phyloP scores from a whole-genome alignment of 2,329 filamentous ascomycete species.

The Metarhizium sp. region DNA sequence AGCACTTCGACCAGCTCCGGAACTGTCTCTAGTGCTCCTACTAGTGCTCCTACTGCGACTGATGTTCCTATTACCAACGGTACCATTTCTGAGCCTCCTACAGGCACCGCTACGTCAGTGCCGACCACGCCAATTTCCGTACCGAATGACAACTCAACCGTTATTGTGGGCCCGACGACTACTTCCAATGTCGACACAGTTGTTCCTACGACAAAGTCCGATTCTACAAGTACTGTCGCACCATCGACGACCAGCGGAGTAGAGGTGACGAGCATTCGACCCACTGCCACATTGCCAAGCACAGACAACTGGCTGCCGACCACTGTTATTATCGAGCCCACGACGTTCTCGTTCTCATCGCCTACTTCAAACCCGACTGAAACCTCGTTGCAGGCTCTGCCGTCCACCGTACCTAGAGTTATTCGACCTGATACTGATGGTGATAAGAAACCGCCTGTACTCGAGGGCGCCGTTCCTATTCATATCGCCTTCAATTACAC shows the following conservation, averaged over 20 bases:
- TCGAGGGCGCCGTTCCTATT: conserved; percentile 59
- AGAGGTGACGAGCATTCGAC: conserved; percentile 29
- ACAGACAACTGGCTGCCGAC: conserved; percentile 45
- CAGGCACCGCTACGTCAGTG: not conserved
- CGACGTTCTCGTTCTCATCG: conserved; percentile 24
- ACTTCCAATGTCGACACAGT: not conserved
- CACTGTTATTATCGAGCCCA: conserved; percentile 48
- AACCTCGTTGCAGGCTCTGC: conserved; percentile 43
- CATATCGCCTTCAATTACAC: conserved; percentile 77
- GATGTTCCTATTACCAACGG: conserved; percentile 4
- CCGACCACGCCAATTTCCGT: conserved; percentile 1
- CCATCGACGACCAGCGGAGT: conserved; percentile 3
- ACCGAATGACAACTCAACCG: conserved; percentile 5
- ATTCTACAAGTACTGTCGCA: conserved; percentile 9
- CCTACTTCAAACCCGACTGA: conserved; percentile 26
- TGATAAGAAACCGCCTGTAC: conserved; percentile 39
- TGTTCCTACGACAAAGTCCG: conserved; percentile 10
- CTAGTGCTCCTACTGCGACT: conserved; percentile 1
- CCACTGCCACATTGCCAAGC: conserved; percentile 33
- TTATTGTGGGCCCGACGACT: not conserved
- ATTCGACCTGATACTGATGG: conserved; percentile 58
- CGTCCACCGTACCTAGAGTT: conserved; percentile 60
- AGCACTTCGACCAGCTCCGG: not conserved
- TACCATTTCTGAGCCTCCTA: not conserved
- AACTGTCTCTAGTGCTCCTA: conserved; percentile 1